These are phyloP conservation scores for Solanum raphanifolium DNA, from an alignment of 257 asterid genomes.

Conservation along the genomic window DNA sequence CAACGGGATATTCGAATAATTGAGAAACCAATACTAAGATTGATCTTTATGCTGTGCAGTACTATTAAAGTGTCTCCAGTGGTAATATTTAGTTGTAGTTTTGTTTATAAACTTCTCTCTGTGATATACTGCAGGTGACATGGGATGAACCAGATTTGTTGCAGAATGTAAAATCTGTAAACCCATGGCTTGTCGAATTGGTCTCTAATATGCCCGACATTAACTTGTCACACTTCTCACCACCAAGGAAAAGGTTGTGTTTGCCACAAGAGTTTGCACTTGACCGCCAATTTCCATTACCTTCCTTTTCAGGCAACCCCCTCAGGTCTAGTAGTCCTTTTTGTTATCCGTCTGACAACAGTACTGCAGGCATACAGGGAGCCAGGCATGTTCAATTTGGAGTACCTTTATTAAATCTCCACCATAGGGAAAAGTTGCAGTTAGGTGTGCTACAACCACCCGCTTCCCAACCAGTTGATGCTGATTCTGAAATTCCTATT, in stretches of 20 bases:
- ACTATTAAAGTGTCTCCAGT: not conserved
- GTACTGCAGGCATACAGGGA: constrained; percentile 99
- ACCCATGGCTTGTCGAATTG: constrained; percentile 29
- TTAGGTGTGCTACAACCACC: constrained; percentile 49
- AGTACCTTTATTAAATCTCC: constrained; percentile 65
- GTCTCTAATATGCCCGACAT: constrained; percentile 22
- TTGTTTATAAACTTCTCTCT: not conserved
- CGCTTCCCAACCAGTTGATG: constrained; percentile 38
- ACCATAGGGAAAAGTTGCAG: constrained; percentile 58
- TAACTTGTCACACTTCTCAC: constrained; percentile 13
- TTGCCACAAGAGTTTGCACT: constrained; percentile 2
- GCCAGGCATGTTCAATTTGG: constrained; percentile 99
- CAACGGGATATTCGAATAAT: not conserved
- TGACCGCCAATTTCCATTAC: constrained; percentile 10
- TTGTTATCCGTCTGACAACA: constrained; percentile 48
- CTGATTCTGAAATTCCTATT: constrained; percentile 35
- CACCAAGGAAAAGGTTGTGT: constrained; percentile 18
- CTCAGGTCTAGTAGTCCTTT: constrained; percentile 34
- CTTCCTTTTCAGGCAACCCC: constrained; percentile 20
- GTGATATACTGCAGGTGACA: constrained; percentile 10
- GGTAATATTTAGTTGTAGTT: not conserved
- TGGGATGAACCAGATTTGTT: constrained; percentile 33
- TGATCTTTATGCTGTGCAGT: not conserved
- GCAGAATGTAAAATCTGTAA: constrained; percentile 22
- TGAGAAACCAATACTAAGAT: not conserved